Evolutionary conservation across 2,329 filamentous ascomycete genomes (phyloP).

Genomic region (Arthrobotrys entomopaga): DNA sequence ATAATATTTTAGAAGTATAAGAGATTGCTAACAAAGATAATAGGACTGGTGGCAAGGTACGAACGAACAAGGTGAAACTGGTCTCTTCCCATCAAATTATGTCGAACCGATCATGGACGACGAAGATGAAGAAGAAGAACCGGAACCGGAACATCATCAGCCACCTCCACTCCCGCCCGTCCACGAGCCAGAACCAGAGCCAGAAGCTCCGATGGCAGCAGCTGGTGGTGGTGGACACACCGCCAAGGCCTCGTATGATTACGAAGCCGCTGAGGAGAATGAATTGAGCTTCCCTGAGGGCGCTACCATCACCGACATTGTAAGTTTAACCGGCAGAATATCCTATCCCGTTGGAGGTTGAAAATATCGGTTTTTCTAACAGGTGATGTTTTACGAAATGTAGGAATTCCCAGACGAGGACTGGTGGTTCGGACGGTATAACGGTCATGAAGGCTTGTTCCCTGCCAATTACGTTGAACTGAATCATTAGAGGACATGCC

Average conservation of each 20-base stretch:
- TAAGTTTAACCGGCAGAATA: too few species aligned
- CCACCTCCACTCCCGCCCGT: conserved; percentile 51
- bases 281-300: conserved; percentile 86
- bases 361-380: neutral
- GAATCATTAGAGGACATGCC: conserved; percentile 60
- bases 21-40: conserved; percentile 13
- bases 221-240: conserved; percentile 67
- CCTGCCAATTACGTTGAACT: conserved; percentile 76
- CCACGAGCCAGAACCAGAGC: conserved; percentile 61
- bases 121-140: conserved; percentile 59
- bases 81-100: conserved; percentile 97
- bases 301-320: conserved; percentile 80
- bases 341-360: neutral
- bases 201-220: conserved; percentile 59
- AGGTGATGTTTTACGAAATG: neutral
- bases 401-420: conserved; percentile 97
- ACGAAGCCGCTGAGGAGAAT: conserved; percentile 96
- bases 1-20: neutral
- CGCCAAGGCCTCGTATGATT: conserved; percentile 90
- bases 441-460: conserved; percentile 84
- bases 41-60: conserved; percentile 96
- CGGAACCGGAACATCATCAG: conserved; percentile 38
- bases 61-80: conserved; percentile 83
- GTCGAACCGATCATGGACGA: conserved; percentile 71
- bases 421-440: conserved; percentile 94